Base-by-base conservation (phyloP, 2,329 filamentous ascomycete species). In the Akanthomyces muscarius region DNA sequence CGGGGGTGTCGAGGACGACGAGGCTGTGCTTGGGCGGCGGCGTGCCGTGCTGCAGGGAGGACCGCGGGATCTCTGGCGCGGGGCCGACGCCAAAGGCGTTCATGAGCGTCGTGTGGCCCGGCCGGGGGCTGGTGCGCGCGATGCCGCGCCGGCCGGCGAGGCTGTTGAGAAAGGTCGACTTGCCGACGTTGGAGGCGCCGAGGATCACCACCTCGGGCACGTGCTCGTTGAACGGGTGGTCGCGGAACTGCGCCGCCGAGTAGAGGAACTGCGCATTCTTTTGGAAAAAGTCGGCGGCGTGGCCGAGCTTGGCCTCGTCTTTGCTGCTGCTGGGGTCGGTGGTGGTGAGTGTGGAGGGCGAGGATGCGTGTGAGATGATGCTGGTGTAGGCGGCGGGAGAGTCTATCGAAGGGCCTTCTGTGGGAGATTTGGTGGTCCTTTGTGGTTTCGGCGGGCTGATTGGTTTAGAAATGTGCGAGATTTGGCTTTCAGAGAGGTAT, bases 111-210 rank as follows among this genome's bases (percentile, higher is more conserved):
- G 84, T 86, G 68, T 77, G 80, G 11, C 84, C 84, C 0, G 83
- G 81, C 23, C 73, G 75, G 18, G 76, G 72, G 69, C 81, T 83
- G 28, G 82, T 81, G 54, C 78, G 76, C 14, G 84, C 84, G 6
- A 81, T 72, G 28, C 72, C 69, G 28, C 69, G 65, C 3, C 69
- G 67, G 41, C 87, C 87, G 2, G 88, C 85, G 41, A 96, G 83
- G 21, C 89, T 89, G 71, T 96, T 96, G 76, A 96, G 88, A 68
- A 96, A 89, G 18, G 91, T 91, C 1, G 91, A 95, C 74, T 96
- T 96, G 71, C 92, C 92, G 48, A 92, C 91, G 72, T 96, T 96
- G 67, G 91, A 92, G 69, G 93, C 92, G 50, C 92, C 92, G 44
- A 96, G 86, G 52, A 96, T 83, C 71, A 91, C 89, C 57, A 96